Base-by-base conservation (phyloP, 176 grass and related monocot species). In the Secale cereale region DNA sequence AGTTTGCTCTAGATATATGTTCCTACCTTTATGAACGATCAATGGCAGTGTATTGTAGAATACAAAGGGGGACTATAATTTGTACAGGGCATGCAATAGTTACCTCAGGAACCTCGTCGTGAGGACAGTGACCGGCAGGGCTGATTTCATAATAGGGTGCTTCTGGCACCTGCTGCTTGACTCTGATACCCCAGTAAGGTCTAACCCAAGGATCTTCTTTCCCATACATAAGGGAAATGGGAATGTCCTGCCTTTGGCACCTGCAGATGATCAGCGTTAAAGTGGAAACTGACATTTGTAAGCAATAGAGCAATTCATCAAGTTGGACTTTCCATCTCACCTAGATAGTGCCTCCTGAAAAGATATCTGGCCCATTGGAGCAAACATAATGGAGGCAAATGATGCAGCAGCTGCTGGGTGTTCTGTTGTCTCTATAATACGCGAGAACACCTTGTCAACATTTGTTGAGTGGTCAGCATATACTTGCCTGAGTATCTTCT, bases 51-150 rank as follows among this genome's bases (percentile, higher is more conserved):
- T 54, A 64, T 79, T 71, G 5, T 29, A 65, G 31, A 59, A 35
- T 10, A 32, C 37, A 87, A 76, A 73, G 14, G 30, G 35, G 31
- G 73, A 16, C 50, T 77, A 43, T 25, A 25, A 63, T 78, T 82
- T 29, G 17, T 16, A 32, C 59, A 81, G 2, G 29, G 28, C 73
- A 12, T 30, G 23, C 2, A 67, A 68, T 68, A 27, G 56, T 65
- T 95, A 98, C 96, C 97, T 99, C 97, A 64, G 97, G 97, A 90
- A 99, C 97, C 81, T 99, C 97, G 56, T 99, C 97, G 23, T 99
- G 97, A 30, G 97, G 97, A 87, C 97, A 99, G 82, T 96, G 97
- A 79, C 91, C 97, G 22, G 97, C 97, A 23, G 97, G 93, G 84
- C 89, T 92, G 67, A 99, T 99, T 92, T 99, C 89, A 23, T 99